Evolutionary conservation across 768 basidiomycete species (phyloP).

Genomic region (Podaxis sp.): DNA sequence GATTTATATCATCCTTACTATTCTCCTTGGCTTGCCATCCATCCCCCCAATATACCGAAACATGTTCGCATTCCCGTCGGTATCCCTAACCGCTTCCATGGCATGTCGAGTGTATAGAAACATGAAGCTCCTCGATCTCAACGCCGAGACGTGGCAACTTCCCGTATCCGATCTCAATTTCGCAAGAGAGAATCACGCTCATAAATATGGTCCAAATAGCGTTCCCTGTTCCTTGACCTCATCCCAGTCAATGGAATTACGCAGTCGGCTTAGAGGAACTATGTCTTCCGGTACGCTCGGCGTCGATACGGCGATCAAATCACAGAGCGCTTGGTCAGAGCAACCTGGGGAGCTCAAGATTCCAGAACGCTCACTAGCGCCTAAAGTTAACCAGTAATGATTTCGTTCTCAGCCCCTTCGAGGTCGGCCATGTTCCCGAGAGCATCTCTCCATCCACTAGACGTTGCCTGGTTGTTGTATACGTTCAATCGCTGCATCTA

Average conservation of each 20-base stretch:
- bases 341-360: not conserved
- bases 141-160: not conserved
- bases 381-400: not conserved
- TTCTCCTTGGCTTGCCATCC: not conserved
- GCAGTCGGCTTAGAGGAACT: not conserved
- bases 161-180: conserved; percentile 4
- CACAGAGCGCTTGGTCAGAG: not conserved
- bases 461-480: too few species aligned
- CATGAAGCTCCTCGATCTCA: conserved; percentile 4
- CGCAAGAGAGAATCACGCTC: not conserved
- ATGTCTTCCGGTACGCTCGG: not conserved
- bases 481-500: too few species aligned
- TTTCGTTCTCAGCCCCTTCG: not conserved
- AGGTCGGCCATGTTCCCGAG: not conserved
- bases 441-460: too few species aligned
- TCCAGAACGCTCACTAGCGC: not conserved
- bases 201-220: not conserved
- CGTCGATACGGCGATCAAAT: not conserved
- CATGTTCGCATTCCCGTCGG: conserved; percentile 8
- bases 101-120: conserved; percentile 9
- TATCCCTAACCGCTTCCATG: conserved; percentile 7
- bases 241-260: not conserved
- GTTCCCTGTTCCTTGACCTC: not conserved
- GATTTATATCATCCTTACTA: not conserved
- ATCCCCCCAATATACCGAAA: conserved; percentile 9